Conservation (phyloP, 768 basidiomycete species). For the Leccinum olivaceopallidum region DNA sequence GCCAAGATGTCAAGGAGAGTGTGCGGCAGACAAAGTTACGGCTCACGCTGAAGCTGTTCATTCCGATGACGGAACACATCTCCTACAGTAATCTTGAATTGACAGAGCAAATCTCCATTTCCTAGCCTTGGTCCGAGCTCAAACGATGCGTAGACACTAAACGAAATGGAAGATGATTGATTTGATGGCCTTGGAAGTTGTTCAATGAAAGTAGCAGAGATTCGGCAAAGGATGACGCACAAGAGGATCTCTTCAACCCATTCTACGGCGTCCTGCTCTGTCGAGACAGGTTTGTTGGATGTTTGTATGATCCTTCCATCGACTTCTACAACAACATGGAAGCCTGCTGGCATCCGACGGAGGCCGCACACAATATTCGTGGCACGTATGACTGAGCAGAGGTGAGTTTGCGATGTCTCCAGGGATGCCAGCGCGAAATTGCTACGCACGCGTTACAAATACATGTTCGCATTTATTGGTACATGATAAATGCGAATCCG, state of each 20-base stretch:
- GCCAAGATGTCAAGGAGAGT: background rate
- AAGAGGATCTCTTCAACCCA: background rate
- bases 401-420: background rate
- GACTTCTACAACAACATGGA: background rate
- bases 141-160: background rate
- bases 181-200: background rate
- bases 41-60: background rate
- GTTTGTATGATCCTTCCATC: background rate
- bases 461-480: background rate
- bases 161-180: background rate
- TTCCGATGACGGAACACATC: background rate
- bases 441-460: background rate
- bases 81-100: background rate
- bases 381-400: background rate
- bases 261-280: background rate
- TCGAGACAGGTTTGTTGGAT: background rate
- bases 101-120: background rate
- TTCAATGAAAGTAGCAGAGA: background rate
- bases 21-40: background rate
- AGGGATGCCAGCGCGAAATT: background rate
- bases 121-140: background rate
- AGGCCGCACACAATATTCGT: background rate
- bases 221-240: background rate
- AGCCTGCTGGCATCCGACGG: background rate
- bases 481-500: background rate